Base-by-base conservation (phyloP, 345 rosid genomes). In the Iberis pinnata region DNA sequence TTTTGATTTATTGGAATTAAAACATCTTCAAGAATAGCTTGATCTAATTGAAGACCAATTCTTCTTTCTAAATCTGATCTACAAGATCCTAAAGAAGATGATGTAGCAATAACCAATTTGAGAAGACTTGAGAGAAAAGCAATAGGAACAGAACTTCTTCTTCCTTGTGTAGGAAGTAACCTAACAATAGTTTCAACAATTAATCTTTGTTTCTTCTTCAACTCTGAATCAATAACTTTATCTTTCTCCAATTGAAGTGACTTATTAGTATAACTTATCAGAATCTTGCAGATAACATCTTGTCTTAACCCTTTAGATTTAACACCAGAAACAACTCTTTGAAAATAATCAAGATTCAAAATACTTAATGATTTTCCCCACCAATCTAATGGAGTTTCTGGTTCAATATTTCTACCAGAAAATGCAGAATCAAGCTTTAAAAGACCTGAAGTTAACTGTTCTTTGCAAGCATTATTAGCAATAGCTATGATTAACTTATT, bases 1-100 rank as follows among this genome's bases (percentile, higher is more conserved):
- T 66, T 72, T 18, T 80, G 69, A 56, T 73, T 78, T 38, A 76
- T 64, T 1, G 97, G 98, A 26, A 92, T 80, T 37, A 92, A 79
- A 58, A 92, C 76, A 66, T 92, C 98, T 70, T 88, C 98, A n/a
- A 85, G 95, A 62, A 92, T 92, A 12, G 98, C 96, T 66, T 92
- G 98, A 61, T 92, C 97, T 18, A 92, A 76, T 41, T 92, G 98
- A 39, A 88, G 87, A 47, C 97, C 95, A 0, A 92, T 85, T 29
- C 98, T 72, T 56, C 95, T 68, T 70, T 92, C 98, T 49, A 92
- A 67, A 65, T 92, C 95, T 0, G 93, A 76, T 66, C 83, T 80
- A 60, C 95, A 85, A 5, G 88, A 76, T n/a, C 77, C 77, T 22
- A 45, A 41, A 27, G 74, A 60, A 6, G 88, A 75, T 27, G 70